Conservation (phyloP, 208 protist species). For the Trypanosoma theileri region DNA sequence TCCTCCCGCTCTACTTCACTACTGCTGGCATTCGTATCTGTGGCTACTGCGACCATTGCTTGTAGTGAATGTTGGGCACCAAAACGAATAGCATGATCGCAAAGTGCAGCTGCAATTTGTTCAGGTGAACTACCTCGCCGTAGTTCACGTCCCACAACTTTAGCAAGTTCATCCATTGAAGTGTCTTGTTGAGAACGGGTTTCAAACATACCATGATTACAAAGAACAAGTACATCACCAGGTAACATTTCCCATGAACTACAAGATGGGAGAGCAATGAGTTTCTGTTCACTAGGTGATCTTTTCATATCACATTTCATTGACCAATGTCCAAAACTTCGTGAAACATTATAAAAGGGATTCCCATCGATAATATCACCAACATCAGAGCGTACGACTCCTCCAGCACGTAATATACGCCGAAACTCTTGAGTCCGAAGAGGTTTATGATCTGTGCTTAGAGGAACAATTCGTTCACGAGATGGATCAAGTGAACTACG, state of each 20-base stretch:
- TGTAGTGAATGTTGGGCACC: constrained; percentile 72
- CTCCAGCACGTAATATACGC: constrained; percentile 66
- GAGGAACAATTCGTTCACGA: constrained; percentile 57
- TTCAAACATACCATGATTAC: constrained; percentile 74
- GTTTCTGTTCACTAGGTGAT: constrained; percentile 74
- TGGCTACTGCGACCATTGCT: constrained; percentile 69
- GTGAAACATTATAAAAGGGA: constrained; percentile 70
- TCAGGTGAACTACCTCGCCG: constrained; percentile 35
- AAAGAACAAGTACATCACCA: constrained; percentile 74
- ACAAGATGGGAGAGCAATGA: constrained; percentile 64
- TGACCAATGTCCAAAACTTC: constrained; percentile 79
- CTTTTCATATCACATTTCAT: constrained; percentile 67
- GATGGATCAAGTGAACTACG: constrained; percentile 50
- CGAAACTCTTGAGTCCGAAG: constrained; percentile 55
- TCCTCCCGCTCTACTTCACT: constrained; percentile 21
- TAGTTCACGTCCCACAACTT: constrained; percentile 58
- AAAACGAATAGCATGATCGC: constrained; percentile 78
- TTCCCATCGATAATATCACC: constrained; percentile 71
- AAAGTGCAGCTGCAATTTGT: constrained; percentile 61
- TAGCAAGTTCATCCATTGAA: constrained; percentile 76
- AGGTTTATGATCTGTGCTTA: constrained; percentile 73
- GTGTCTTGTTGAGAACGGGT: constrained; percentile 58
- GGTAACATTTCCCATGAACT: constrained; percentile 72
- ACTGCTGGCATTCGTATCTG: background rate
- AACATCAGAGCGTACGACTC: constrained; percentile 40